A percentile compares a stretch with the other conserved stretches of the same genome.
Conservation (phyloP, 2,329 filamentous ascomycete genomes). For the Fusarium udum region DNA sequence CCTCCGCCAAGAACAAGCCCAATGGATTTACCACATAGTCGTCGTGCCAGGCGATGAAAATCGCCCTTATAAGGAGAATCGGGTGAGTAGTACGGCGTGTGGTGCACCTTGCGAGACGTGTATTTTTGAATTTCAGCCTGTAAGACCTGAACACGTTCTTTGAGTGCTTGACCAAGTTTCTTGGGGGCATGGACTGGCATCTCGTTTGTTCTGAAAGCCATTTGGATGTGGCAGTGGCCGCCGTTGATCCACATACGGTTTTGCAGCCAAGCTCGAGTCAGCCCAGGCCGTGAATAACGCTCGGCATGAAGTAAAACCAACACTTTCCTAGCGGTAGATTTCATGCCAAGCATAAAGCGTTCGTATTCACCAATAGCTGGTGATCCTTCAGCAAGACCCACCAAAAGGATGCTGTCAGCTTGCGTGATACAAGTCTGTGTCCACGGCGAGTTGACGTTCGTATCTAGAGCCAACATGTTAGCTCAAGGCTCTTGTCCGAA, state of each 20-base stretch:
- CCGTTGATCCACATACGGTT: slow-evolving; percentile 98
- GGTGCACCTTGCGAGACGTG: slow-evolving; percentile 89
- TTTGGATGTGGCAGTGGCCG: slow-evolving; percentile 96
- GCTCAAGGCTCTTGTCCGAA: slow-evolving; percentile 19
- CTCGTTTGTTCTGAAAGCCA: slow-evolving; percentile 81
- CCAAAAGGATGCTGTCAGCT: slow-evolving; percentile 93
- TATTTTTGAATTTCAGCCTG: slow-evolving; percentile 99
- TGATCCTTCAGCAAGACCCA: slow-evolving; percentile 89
- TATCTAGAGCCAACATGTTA: slow-evolving; percentile 68
- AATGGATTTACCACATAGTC: slow-evolving; percentile 92
- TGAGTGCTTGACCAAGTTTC: slow-evolving; percentile 84
- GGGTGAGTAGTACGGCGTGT: slow-evolving; percentile 87
- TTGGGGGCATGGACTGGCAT: slow-evolving; percentile 81
- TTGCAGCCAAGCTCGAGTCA: slow-evolving; percentile 88
- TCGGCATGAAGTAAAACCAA: slow-evolving; percentile 90
- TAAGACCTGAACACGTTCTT: slow-evolving; percentile 90
- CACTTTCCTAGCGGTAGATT: slow-evolving; percentile 94
- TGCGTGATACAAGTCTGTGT: slow-evolving; percentile 98
- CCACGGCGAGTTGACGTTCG: slow-evolving; percentile 96
- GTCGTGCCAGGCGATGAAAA: slow-evolving; percentile 89
- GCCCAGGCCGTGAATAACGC: slow-evolving; percentile 82
- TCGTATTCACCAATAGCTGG: slow-evolving; percentile 96
- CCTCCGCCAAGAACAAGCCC: slow-evolving; percentile 94
- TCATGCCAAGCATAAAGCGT: slow-evolving; percentile 93
- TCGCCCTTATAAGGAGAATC: slow-evolving; percentile 96